phyloP scores from a whole-genome alignment of 345 rosid genomes.

The Dovyalis caffra region DNA sequence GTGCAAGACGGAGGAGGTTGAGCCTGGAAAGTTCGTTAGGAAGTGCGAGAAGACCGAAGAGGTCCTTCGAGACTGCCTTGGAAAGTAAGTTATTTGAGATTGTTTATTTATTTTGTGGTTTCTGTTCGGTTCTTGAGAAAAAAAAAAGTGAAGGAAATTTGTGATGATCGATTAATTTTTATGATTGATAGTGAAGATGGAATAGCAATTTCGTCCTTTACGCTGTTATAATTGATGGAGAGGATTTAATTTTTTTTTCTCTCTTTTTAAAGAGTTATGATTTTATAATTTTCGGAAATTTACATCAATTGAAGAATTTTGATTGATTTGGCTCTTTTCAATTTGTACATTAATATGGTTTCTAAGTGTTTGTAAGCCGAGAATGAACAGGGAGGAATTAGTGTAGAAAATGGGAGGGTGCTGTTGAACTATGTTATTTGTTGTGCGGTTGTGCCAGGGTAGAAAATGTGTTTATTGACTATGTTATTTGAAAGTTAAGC shows the following conservation, averaged over 20 bases:
- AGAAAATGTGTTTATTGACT: too few relatives aligned
- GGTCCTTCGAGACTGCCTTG: constrained; percentile 66
- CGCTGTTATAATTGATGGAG: not conserved
- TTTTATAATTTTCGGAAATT: too few relatives aligned
- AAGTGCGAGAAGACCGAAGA: constrained; percentile 90
- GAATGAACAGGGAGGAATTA: too few relatives aligned
- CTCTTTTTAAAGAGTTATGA: not conserved
- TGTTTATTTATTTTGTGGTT: not conserved
- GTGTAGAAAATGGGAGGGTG: too few relatives aligned
- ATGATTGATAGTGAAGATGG: not conserved
- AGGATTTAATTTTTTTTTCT: not conserved
- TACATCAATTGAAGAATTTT: too few relatives aligned
- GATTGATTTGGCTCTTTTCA: too few relatives aligned
- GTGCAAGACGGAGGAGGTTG: constrained; percentile 91
- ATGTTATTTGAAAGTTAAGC: too few relatives aligned
- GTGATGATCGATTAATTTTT: not conserved
- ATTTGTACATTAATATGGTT: too few relatives aligned
- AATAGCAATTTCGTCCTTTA: not conserved
- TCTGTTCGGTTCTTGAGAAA: not conserved
- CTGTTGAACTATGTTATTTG: too few relatives aligned
- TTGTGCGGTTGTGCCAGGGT: too few relatives aligned
- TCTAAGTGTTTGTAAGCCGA: too few relatives aligned
- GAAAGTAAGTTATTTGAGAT: constrained; percentile 43
- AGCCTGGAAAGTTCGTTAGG: constrained; percentile 71
- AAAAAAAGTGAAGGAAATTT: too few relatives aligned